A percentile compares a stretch with the other conserved stretches of the same genome.
Evolutionary conservation across 169 alveolate genomes (phyloP).

Genomic region (Fabrea salina): DNA sequence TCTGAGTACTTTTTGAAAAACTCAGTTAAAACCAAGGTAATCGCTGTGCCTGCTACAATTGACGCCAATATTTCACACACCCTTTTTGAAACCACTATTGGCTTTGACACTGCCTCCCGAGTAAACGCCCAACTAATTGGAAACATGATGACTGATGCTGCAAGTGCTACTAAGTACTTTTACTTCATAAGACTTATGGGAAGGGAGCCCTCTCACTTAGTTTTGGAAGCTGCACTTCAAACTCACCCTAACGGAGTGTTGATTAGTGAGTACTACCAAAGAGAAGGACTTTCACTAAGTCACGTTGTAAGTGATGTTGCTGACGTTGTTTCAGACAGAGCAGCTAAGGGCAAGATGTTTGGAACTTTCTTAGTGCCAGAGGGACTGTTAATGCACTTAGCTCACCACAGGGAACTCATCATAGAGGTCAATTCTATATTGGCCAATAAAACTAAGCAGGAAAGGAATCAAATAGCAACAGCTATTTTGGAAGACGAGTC

Average conservation of each 20-base stretch:
- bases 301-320: conserved; percentile 85
- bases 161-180: conserved; percentile 97
- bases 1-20: conserved; percentile 88
- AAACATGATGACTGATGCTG: conserved; percentile 97
- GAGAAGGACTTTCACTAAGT: conserved; percentile 17
- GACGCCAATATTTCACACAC: conserved; percentile 90
- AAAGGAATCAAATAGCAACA: too few relatives aligned
- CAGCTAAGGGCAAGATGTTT: conserved; percentile 90
- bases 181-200: conserved; percentile 98
- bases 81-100: conserved; percentile 92
- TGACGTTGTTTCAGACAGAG: conserved; percentile 93
- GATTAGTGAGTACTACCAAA: conserved; percentile 92
- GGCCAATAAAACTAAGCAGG: too few relatives aligned
- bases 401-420: conserved; percentile 89
- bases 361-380: conserved; percentile 98
- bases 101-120: conserved; percentile 97
- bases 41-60: conserved; percentile 96
- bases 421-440: conserved; percentile 87
- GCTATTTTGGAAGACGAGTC: too few relatives aligned
- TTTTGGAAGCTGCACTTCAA: conserved; percentile 93
- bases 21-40: conserved; percentile 85
- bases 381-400: conserved; percentile 92
- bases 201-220: conserved; percentile 95
- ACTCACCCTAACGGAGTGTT: conserved; percentile 96
- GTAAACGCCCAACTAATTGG: conserved; percentile 95